Evolutionary conservation across 768 basidiomycete genomes (phyloP).

Genomic region (Coprinopsis strossmayeri): DNA sequence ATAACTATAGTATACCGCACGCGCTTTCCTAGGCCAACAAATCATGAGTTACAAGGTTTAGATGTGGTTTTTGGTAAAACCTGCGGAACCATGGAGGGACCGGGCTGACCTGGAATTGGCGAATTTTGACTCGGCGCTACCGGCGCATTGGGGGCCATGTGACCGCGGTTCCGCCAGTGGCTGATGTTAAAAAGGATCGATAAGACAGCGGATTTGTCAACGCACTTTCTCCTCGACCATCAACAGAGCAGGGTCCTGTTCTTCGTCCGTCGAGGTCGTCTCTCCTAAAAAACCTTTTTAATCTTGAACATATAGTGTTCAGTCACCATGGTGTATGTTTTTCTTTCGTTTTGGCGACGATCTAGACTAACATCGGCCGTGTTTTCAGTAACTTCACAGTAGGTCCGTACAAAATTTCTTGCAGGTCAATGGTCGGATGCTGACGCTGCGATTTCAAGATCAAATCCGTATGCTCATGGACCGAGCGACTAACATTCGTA

Average conservation of each 20-base stretch:
- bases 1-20: too few relatives aligned
- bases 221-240: conserved; percentile 31
- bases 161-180: conserved; percentile 24
- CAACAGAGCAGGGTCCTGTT: conserved; percentile 28
- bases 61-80: too few relatives aligned
- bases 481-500: conserved; percentile 86
- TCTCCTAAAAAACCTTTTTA: conserved; percentile 15
- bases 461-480: conserved; percentile 89
- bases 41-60: too few relatives aligned
- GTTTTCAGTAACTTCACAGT: conserved; percentile 82
- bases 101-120: too few relatives aligned
- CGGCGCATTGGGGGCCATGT: too few relatives aligned
- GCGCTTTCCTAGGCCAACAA: too few relatives aligned
- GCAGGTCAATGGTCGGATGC: neutral
- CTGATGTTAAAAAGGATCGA: conserved; percentile 31
- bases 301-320: conserved; percentile 30
- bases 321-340: conserved; percentile 79
- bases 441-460: conserved; percentile 37
- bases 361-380: conserved; percentile 20
- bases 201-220: conserved; percentile 32
- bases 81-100: too few relatives aligned
- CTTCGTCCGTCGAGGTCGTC: conserved; percentile 23
- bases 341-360: conserved; percentile 13
- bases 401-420: conserved; percentile 42
- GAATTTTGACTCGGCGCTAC: too few relatives aligned